Conservation (phyloP, 1,139 yeast genomes). For the Pichiaceae sp. region DNA sequence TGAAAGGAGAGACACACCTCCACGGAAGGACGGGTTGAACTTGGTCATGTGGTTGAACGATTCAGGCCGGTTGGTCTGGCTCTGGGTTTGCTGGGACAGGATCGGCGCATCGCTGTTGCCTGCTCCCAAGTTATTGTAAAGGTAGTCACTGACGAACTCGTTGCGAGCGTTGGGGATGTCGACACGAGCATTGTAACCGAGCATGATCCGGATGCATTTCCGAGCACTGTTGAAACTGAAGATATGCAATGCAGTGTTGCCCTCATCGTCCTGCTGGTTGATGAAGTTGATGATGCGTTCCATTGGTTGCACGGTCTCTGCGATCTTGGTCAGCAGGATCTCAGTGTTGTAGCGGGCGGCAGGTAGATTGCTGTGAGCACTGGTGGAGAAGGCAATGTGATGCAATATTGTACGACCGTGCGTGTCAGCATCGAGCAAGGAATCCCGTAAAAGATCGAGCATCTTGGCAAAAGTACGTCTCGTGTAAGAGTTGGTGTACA, state of each 20-base stretch:
- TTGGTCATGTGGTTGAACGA: background rate
- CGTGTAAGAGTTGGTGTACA: slow-evolving; percentile 44
- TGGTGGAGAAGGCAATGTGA: slow-evolving; percentile 64
- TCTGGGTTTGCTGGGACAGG: background rate
- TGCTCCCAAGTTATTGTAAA: slow-evolving; percentile 30
- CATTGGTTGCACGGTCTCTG: slow-evolving; percentile 44
- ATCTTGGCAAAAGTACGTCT: slow-evolving; percentile 39
- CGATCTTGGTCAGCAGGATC: slow-evolving; percentile 59
- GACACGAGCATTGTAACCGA: slow-evolving; percentile 65
- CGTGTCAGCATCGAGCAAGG: slow-evolving; percentile 50
- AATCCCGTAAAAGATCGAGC: slow-evolving; percentile 37
- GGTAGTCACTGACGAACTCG: slow-evolving; percentile 66
- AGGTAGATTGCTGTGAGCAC: slow-evolving; percentile 53
- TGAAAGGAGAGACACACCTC: background rate
- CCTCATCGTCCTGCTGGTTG: slow-evolving; percentile 72
- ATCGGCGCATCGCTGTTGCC: background rate
- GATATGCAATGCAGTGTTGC: slow-evolving; percentile 83
- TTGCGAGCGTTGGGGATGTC: slow-evolving; percentile 67
- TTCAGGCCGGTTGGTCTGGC: background rate
- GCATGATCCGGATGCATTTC: slow-evolving; percentile 63
- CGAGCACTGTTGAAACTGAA: slow-evolving; percentile 71
- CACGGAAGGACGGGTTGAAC: slow-evolving; percentile 7
- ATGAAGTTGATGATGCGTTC: slow-evolving; percentile 46
- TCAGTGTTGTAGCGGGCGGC: slow-evolving; percentile 81
- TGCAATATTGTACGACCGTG: slow-evolving; percentile 69